Base-by-base conservation (phyloP, 495 filamentous ascomycete species). In the Hypoxylon fuscum region DNA sequence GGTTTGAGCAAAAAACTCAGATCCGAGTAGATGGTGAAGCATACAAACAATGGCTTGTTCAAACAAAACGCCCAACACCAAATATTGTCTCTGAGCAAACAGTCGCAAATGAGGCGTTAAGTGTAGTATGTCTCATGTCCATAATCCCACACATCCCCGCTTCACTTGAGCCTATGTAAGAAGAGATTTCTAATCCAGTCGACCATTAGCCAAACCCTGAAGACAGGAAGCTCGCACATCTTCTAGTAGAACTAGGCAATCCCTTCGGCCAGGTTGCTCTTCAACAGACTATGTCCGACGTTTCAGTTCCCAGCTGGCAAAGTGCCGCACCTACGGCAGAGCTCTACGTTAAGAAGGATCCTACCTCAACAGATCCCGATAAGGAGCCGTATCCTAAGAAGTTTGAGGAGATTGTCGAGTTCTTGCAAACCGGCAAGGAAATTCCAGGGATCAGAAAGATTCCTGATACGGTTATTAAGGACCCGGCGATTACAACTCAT, bases 361-460 rank as follows among this genome's bases (percentile, higher is more conserved):
- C 57, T 2, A 35, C 40, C 14, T 46, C 69, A 8, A 55, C 59
- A 21, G 69, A 68, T 40, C 68, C 69, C 11, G 77, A 82, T 20
- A 76, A 66, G 27, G 55, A 86, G 38, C 85, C 88, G 2, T 97
- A 97, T 71, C 95, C 95, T 3, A 87, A 86, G 20, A 89, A 88
- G 2, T 98, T 98, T 68, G 87, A 90, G 22, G 87, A 94, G 55
- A 93, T 98, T 46, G 87, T 97, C 31, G 92, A 91, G 38, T 85
- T 97, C 25, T 91, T 98, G 62, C 89, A 88, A 3, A 88, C 83
- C 15, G 93, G 92, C 38, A 85, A 92, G 71, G 87, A 88, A 3
- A 90, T 98, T 46, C 90, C 92, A 0, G 95, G 95, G 1, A 96
- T 98, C 68, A 87, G 87, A 61, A 81, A 97, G 59, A 95, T 98